A percentile compares a stretch with the other conserved stretches of the same genome.
Conservation (phyloP, 192 early-diverging fungal genomes). For the Coemansia sp. region DNA sequence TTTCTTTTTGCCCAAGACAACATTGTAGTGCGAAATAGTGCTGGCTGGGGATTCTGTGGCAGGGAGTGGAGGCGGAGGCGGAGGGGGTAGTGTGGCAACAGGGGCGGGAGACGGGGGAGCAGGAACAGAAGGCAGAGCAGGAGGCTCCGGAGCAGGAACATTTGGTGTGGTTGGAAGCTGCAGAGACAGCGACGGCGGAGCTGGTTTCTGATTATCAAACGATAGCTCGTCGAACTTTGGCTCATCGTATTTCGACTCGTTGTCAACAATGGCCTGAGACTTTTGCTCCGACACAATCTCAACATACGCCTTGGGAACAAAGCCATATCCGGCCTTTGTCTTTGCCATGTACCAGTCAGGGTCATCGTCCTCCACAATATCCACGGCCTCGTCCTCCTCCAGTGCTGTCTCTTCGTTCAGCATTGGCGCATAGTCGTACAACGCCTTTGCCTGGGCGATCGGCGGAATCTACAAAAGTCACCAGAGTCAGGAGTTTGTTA, state of each 20-base stretch:
- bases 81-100: not conserved
- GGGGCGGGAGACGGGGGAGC: not conserved
- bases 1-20: slow-evolving; percentile 68
- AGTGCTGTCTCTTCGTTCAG: slow-evolving; percentile 84
- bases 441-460: slow-evolving; percentile 60
- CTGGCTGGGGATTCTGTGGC: slow-evolving; percentile 3
- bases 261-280: not conserved
- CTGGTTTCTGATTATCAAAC: not conserved
- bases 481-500: no score
- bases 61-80: slow-evolving; percentile 10
- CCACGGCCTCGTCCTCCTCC: slow-evolving; percentile 68
- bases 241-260: not conserved
- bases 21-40: slow-evolving; percentile 47
- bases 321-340: slow-evolving; percentile 70
- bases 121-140: not conserved
- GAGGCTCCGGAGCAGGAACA: not conserved
- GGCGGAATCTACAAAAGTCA: slow-evolving; percentile 48
- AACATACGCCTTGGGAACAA: slow-evolving; percentile 87
- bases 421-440: slow-evolving; percentile 82
- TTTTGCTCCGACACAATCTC: slow-evolving; percentile 47
- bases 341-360: slow-evolving; percentile 92
- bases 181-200: not conserved
- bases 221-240: no score
- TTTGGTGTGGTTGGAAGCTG: not conserved
- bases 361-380: slow-evolving; percentile 80